Evolutionary conservation across 257 asterid species (phyloP), one percentile per base, ranked within the genome.

Genomic region (Echium plantagineum): DNA sequence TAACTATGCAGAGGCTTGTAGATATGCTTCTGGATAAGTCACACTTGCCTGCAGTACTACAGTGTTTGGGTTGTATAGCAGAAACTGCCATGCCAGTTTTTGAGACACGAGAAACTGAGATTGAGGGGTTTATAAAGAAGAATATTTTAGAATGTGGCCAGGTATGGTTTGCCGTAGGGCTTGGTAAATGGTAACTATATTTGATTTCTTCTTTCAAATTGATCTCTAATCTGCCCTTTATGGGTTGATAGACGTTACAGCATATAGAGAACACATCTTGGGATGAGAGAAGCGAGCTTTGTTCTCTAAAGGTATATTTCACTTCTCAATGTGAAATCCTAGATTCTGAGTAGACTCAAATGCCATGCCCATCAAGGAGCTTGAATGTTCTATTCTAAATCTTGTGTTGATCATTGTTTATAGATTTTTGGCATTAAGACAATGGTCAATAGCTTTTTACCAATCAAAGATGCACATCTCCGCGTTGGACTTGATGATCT

Each of bases 51-150:
- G 94, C 99, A 77, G 99, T 93, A 42, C 85, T 93, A 21, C 97
- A 93, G 71, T 93, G 97, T 70, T 94, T 93, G 56, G 99, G 99
- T 62, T 93, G 99, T 75, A 86, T 93, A 74, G 97, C 97, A 28
- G 85, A 93, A 75, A 90, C 94, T 31, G 99, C 97, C 74, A 89
- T 86, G 97, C 83, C 99, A 55, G 95, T 93, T 67, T 93, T 89
- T 66, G 99, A 93, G 76, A 93, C 99, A 56, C 80, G 99, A 79
- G 99, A 93, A 66, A 83, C 66, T 32, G 95, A 86, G 79, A 82
- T 93, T 68, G 95, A 83, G 59, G 79, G 73, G 72, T 93, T 93
- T 73, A 83, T 89, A 52, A 90, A 69, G 78, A 86, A 78, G 71
- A 81, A 79, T 69, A 80, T 93, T 68, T 81, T 93, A 70, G 82